A percentile compares a stretch with the other conserved stretches of the same genome.
Evolutionary conservation across 495 filamentous ascomycete genomes (phyloP).

Genomic region (Bathelium albidoporum): DNA sequence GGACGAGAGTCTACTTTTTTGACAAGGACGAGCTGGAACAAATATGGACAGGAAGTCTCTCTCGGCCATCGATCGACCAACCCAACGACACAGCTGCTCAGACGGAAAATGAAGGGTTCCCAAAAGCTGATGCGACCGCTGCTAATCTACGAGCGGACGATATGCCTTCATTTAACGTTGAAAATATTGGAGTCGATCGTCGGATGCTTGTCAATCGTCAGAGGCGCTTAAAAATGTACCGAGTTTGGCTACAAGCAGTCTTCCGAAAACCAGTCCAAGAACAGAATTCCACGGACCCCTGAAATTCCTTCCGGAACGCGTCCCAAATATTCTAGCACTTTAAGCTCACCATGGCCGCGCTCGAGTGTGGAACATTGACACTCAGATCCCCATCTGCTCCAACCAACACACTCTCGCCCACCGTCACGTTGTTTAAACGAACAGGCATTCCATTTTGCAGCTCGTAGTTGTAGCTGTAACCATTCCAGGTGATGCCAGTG

Average conservation of each 20-base stretch:
- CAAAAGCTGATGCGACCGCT: neutral
- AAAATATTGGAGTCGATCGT: conserved; percentile 70
- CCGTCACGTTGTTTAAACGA: conserved; percentile 46
- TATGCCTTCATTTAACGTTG: conserved; percentile 48
- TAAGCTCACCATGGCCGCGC: conserved; percentile 42
- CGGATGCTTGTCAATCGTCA: conserved; percentile 87
- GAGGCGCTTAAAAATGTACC: conserved; percentile 90
- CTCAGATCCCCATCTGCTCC: conserved; percentile 34
- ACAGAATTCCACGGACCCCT: neutral
- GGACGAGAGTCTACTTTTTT: conserved; percentile 96
- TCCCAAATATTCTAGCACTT: neutral
- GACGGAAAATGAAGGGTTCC: conserved; percentile 11
- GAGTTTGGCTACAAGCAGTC: conserved; percentile 90
- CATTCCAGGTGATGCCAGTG: conserved; percentile 51
- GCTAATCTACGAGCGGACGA: neutral
- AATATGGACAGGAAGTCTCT: conserved; percentile 56
- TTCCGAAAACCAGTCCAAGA: conserved; percentile 56
- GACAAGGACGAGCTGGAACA: conserved; percentile 67
- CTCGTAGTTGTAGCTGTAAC: conserved; percentile 55
- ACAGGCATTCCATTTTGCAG: conserved; percentile 45
- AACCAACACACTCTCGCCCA: conserved; percentile 40
- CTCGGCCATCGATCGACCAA: neutral
- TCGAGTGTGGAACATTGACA: conserved; percentile 41
- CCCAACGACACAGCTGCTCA: neutral
- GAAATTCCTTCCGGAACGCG: neutral